These are phyloP conservation scores for Aspergillus versicolor DNA, from an alignment of 2,329 filamentous ascomycete genomes.

Conservation along the genomic window DNA sequence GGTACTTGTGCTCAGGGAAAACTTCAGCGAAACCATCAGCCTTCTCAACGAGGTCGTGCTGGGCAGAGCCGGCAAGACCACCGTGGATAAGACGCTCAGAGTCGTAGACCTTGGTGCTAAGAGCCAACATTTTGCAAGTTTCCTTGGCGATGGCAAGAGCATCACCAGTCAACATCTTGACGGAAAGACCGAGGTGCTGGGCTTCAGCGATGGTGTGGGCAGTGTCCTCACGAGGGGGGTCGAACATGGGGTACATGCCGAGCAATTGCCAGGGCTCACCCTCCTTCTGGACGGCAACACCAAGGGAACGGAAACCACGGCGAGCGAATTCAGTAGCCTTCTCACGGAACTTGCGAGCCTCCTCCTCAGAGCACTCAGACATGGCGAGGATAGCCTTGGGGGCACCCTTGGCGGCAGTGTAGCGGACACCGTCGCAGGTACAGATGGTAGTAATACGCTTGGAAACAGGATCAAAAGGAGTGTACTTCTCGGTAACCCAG, in stretches of 20 bases:
- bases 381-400: conserved; percentile 73
- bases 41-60: conserved; percentile 74
- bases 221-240: conserved; percentile 75
- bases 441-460: conserved; percentile 74
- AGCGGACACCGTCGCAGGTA: conserved; percentile 67
- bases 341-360: conserved; percentile 65
- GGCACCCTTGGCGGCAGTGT: conserved; percentile 74
- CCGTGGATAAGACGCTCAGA: conserved; percentile 75
- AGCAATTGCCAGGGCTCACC: conserved; percentile 71
- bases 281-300: conserved; percentile 76
- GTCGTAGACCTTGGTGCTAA: conserved; percentile 79
- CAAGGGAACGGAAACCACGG: conserved; percentile 77
- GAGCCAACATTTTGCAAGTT: conserved; percentile 78
- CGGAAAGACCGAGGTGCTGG: conserved; percentile 71
- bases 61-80: conserved; percentile 69
- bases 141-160: conserved; percentile 78
- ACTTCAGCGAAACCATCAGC: conserved; percentile 73
- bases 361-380: conserved; percentile 65
- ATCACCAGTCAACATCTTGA: conserved; percentile 82
- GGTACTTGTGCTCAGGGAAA: conserved; percentile 74
- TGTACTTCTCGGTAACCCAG: conserved; percentile 77
- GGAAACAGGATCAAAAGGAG: conserved; percentile 69
- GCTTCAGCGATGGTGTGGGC: conserved; percentile 76
- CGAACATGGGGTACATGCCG: conserved; percentile 77
- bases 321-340: conserved; percentile 75